These are phyloP conservation scores for Cladosporium phlei DNA, from an alignment of 2,329 filamentous ascomycete species.

Conservation along the genomic window DNA sequence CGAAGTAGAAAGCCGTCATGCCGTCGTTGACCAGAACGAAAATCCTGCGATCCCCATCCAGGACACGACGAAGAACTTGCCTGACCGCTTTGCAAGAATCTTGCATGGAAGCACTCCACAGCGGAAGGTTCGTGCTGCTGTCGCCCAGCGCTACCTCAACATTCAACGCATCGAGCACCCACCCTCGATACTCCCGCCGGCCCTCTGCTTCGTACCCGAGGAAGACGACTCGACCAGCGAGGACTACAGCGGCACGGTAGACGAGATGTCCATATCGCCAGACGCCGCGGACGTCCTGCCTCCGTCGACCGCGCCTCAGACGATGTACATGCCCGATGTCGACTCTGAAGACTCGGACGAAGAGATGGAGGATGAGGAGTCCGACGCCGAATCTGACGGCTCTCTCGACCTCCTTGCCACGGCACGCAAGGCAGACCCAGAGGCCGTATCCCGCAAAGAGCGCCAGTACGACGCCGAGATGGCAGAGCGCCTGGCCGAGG, in stretches of 20 bases:
- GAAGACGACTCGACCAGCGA: conserved; percentile 31
- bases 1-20: conserved; percentile 40
- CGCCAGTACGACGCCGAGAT: conserved; percentile 45
- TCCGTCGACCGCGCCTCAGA: conserved; percentile 30
- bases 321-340: conserved; percentile 26
- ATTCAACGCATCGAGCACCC: conserved; percentile 60
- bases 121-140: conserved; percentile 28
- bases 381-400: conserved; percentile 32
- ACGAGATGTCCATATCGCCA: conserved; percentile 22
- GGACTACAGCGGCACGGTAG: conserved; percentile 34
- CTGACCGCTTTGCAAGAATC: conserved; percentile 31
- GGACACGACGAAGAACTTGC: conserved; percentile 17
- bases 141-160: conserved; percentile 65
- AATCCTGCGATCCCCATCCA: conserved; percentile 7
- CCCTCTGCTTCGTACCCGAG: conserved; percentile 39
- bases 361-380: conserved; percentile 24
- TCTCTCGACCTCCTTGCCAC: conserved; percentile 44
- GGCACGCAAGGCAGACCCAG: conserved; percentile 41
- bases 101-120: conserved; percentile 22
- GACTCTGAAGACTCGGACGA: conserved; percentile 17
- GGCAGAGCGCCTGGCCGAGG: conserved; percentile 45
- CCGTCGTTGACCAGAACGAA: conserved; percentile 17
- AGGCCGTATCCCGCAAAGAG: conserved; percentile 37
- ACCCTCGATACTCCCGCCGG: conserved; percentile 41
- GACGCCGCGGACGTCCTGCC: conserved; percentile 21